Evolutionary conservation across 1,284 basidiomycete genomes (phyloP).

Genomic region (Cutaneotrichosporon sp.): DNA sequence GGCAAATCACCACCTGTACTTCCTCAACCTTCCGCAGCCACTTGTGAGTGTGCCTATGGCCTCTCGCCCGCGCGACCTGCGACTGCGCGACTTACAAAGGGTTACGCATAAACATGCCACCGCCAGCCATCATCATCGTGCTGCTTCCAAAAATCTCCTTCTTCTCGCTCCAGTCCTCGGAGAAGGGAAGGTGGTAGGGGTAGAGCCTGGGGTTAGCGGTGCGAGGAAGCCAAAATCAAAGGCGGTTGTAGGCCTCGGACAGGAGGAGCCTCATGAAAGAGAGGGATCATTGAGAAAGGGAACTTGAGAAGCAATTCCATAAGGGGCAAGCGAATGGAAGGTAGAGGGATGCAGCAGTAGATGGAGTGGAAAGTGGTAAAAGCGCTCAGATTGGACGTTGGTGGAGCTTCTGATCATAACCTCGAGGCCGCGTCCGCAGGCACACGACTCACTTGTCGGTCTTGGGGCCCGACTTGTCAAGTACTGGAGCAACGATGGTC

Average conservation of each 20-base stretch:
- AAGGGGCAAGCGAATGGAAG: too few relatives aligned
- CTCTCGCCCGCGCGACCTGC: neutral
- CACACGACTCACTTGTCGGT: constrained; percentile 36
- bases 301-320: too few relatives aligned
- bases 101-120: constrained; percentile 52
- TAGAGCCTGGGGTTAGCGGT: constrained; percentile 33
- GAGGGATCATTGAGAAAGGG: neutral
- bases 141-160: constrained; percentile 40
- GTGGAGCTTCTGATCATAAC: too few relatives aligned
- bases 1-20: too few relatives aligned
- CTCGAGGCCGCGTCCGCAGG: neutral
- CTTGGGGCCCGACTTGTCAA: constrained; percentile 49
- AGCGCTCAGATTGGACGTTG: too few relatives aligned
- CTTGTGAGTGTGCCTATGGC: neutral
- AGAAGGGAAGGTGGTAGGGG: constrained; percentile 44
- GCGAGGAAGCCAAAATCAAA: neutral
- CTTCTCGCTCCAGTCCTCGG: constrained; percentile 45
- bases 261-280: neutral
- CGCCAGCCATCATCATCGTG: constrained; percentile 47
- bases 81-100: constrained; percentile 39
- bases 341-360: too few relatives aligned
- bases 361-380: too few relatives aligned
- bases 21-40: too few relatives aligned
- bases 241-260: too few relatives aligned
- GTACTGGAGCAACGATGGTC: constrained; percentile 44